A percentile compares a stretch with the other conserved stretches of the same genome.
phyloP scores from a whole-genome alignment of 305 asterid species.

The Nicotiana rustica region DNA sequence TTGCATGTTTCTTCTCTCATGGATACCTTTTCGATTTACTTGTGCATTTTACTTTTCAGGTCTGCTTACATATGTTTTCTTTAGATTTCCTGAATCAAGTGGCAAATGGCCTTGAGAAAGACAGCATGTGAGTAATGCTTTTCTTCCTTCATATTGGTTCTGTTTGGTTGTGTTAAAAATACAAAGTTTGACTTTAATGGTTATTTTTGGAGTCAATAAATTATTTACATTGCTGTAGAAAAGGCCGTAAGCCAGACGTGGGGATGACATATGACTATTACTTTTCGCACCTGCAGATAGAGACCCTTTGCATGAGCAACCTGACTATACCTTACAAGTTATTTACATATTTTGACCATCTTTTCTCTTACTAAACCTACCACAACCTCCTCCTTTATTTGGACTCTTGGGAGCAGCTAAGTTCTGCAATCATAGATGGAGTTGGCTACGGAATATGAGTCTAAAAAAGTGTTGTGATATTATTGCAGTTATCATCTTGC shows the following conservation, averaged over 20 bases:
- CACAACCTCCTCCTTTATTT: constrained; percentile 5
- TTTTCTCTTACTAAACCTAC: neutral
- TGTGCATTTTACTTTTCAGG: constrained; percentile 60
- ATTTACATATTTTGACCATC: neutral
- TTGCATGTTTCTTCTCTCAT: constrained; percentile 25
- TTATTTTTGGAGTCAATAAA: neutral
- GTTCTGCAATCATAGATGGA: constrained; percentile 20
- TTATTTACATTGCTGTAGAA: neutral
- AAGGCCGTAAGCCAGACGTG: neutral
- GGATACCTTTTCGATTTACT: constrained; percentile 32
- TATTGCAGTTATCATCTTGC: constrained; percentile 88
- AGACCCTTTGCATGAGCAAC: neutral
- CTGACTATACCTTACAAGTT: neutral
- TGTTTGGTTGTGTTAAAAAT: neutral
- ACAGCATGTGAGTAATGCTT: constrained; percentile 79
- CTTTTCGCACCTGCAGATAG: neutral
- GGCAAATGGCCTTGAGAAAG: constrained; percentile 95
- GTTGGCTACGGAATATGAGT: constrained; percentile 34
- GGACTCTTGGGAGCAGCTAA: neutral
- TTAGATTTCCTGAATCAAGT: constrained; percentile 96
- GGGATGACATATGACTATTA: neutral
- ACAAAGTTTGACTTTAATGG: neutral
- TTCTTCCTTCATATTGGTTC: constrained; percentile 28
- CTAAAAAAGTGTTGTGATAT: neutral
- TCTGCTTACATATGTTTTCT: constrained; percentile 95